Conservation (phyloP, 2,329 filamentous ascomycete genomes). For the Chaetomiaceae sp. region DNA sequence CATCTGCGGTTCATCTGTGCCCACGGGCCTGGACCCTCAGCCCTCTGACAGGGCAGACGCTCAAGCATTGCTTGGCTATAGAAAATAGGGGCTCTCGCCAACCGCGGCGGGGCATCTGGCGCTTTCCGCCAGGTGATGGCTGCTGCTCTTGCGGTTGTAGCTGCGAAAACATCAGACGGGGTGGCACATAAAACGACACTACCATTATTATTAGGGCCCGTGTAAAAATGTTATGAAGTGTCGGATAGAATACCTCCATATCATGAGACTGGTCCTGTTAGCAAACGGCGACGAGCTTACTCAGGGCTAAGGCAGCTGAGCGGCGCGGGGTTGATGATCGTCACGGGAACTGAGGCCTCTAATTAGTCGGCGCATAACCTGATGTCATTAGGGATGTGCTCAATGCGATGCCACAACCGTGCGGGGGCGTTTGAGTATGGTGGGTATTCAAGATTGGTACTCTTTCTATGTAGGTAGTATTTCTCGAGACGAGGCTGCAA, state of each 20-base stretch:
- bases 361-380: background rate
- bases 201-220: background rate
- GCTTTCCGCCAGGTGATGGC: background rate
- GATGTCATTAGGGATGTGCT: background rate
- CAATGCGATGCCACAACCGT: background rate
- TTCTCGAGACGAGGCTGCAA: no score
- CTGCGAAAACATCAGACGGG: constrained; percentile 1
- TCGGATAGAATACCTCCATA: background rate
- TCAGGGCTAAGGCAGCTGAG: background rate
- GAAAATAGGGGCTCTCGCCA: background rate
- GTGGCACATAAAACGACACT: constrained; percentile 6
- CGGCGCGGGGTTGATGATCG: background rate
- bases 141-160: background rate
- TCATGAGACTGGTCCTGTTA: no score
- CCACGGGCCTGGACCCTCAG: background rate
- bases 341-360: background rate
- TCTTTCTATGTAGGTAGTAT: no score
- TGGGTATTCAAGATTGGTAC: no score
- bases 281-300: background rate
- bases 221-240: background rate
- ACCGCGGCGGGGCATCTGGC: background rate
- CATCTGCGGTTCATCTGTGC: no score
- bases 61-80: background rate
- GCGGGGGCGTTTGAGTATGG: no score
- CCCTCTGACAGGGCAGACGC: background rate